Evolutionary conservation across 2,329 filamentous ascomycete genomes (phyloP).

Genomic region (Blastomyces silverae): DNA sequence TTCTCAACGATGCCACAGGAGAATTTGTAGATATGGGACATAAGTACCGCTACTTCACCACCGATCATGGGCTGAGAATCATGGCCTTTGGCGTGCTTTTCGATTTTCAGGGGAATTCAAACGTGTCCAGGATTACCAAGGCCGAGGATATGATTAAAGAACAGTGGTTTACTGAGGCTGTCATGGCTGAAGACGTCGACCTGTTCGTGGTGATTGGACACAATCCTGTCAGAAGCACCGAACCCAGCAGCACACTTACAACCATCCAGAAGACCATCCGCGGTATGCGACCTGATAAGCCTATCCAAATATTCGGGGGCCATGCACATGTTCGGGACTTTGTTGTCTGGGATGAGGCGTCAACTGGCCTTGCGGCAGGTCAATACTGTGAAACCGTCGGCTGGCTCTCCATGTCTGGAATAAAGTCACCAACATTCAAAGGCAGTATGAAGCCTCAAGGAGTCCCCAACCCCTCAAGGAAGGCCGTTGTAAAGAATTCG

Average conservation of each 20-base stretch:
- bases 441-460: conserved; percentile 38
- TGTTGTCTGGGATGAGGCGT: conserved; percentile 55
- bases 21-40: conserved; percentile 43
- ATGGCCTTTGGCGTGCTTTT: conserved; percentile 50
- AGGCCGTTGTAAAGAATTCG: conserved; percentile 26
- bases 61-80: conserved; percentile 44
- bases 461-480: conserved; percentile 40
- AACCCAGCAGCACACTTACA: conserved; percentile 39
- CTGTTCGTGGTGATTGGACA: conserved; percentile 59
- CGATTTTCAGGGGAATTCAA: conserved; percentile 52
- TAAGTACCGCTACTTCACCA: conserved; percentile 47
- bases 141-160: conserved; percentile 49
- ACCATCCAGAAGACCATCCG: conserved; percentile 56
- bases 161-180: conserved; percentile 54
- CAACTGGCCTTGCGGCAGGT: conserved; percentile 56
- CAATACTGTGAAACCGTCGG: conserved; percentile 63
- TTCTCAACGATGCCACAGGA: conserved; percentile 40
- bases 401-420: conserved; percentile 58
- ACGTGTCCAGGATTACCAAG: conserved; percentile 55
- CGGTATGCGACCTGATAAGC: conserved; percentile 49
- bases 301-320: conserved; percentile 60
- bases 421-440: conserved; percentile 45
- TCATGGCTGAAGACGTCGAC: conserved; percentile 54
- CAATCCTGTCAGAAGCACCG: conserved; percentile 49
- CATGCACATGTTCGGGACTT: conserved; percentile 61